Evolutionary conservation across 1,139 yeast genomes (phyloP), one percentile per base, ranked within the genome.

Genomic region (Hemisphaericaspora xylofermentans): DNA sequence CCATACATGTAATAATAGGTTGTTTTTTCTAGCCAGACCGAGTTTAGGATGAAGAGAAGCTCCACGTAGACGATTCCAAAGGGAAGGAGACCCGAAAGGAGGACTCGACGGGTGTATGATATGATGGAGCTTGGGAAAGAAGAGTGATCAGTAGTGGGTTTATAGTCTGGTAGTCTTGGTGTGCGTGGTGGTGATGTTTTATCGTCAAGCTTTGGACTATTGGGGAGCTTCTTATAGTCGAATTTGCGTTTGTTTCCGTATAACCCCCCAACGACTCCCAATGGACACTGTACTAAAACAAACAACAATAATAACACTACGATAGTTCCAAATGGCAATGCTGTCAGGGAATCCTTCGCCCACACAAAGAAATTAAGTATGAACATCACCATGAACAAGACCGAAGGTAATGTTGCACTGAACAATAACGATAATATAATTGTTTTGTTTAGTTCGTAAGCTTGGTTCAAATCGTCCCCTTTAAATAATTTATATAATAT

Each of bases 1-100:
- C 95, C 94, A 60, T 85, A 88, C 78, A 83, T 78, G 64, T 82
- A 84, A 61, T 84, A 84, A 57, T 82, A 85, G 1, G 93, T 79
- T 1, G 91, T 79, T 60, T 84, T 84, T 52, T 85, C 89, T 44
- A 84, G 67, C 93, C 95, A 87, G 13, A 87, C 70, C 1, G 93
- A 80, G 58, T 85, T 82, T 66, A 84, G 82, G 28, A 88, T 77
- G 58, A 82, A 85, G 44, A 82, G 67, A 46, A 88, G 66, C 57
- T 88, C 96, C 40, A 86, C 89, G 54, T 84, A 84, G 13, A 86
- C 82, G n/a, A 88, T 81, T 14, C 84, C 81, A 58, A 87, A 88
- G 17, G 96, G 95, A 37, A 85, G 71, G 33, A 82, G 45, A 1
- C 95, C 95, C 52, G 83, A 83, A 0, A 77, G 48, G 1, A 58